Conservation (phyloP, 1,284 basidiomycete genomes). For the Fomitopsis schrenkii region DNA sequence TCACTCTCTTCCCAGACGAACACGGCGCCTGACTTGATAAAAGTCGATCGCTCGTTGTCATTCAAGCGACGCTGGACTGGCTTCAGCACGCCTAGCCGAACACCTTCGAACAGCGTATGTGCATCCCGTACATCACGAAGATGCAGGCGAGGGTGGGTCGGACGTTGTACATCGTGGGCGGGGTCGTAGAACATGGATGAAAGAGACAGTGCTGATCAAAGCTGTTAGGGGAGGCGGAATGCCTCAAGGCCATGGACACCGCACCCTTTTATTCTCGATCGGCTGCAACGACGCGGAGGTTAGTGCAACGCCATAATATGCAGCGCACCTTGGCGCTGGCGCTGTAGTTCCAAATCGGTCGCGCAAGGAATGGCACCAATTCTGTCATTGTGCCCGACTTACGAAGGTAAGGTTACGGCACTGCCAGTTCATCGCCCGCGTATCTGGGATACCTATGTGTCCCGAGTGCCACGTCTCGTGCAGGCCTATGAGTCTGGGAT, state of each 20-base stretch:
- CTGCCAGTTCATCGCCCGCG: not conserved
- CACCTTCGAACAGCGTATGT: slow-evolving; percentile 56
- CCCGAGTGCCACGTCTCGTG: not conserved
- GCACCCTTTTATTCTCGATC: slow-evolving; percentile 19
- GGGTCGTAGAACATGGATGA: slow-evolving; percentile 35
- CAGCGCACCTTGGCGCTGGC: not conserved
- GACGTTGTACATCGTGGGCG: slow-evolving; percentile 45
- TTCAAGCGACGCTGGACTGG: slow-evolving; percentile 52
- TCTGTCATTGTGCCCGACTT: not conserved
- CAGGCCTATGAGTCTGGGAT: not conserved
- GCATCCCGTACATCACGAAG: slow-evolving; percentile 62
- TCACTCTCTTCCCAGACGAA: slow-evolving; percentile 68
- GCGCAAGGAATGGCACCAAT: not conserved
- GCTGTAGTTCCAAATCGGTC: not conserved
- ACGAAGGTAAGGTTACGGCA: not conserved
- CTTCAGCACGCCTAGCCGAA: slow-evolving; percentile 47
- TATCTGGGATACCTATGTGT: not conserved
- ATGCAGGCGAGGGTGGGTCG: slow-evolving; percentile 57
- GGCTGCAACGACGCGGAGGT: not conserved
- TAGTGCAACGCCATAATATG: not conserved
- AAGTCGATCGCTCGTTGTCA: slow-evolving; percentile 50
- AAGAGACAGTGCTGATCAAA: not conserved
- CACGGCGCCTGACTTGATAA: slow-evolving; percentile 55
- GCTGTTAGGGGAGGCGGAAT: not conserved
- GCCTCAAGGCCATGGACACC: not conserved